Evolutionary conservation across 345 rosid species (phyloP).

Genomic region (Trapa incisa): DNA sequence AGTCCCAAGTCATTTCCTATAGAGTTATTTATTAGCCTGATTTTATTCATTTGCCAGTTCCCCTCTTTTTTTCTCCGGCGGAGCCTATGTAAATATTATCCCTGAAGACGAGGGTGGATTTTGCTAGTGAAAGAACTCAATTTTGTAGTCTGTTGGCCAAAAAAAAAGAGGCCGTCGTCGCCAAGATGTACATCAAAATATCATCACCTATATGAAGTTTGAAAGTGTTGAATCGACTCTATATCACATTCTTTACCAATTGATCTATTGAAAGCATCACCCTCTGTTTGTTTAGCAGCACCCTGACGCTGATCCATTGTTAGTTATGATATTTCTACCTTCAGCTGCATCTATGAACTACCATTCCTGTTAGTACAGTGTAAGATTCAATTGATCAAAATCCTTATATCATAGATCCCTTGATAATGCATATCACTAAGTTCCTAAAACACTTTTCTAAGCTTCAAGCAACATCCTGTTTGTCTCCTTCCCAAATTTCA

Average conservation of each 20-base stretch:
- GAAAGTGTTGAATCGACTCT: background rate
- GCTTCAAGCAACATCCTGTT: too few relatives aligned
- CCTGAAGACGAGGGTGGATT: background rate
- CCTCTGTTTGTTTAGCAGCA: background rate
- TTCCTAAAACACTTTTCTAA: too few relatives aligned
- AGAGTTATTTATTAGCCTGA: background rate
- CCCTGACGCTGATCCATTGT: background rate
- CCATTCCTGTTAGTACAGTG: background rate
- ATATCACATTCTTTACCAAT: background rate
- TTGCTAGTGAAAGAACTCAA: background rate
- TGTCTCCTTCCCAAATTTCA: too few relatives aligned
- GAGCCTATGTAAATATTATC: background rate
- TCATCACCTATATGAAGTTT: background rate
- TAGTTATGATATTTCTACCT: background rate
- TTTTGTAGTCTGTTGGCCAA: background rate
- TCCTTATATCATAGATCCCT: too few relatives aligned
- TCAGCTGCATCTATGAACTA: background rate
- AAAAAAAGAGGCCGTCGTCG: background rate
- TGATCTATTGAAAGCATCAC: too few relatives aligned
- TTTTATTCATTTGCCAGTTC: background rate
- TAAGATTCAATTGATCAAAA: too few relatives aligned
- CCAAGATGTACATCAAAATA: background rate
- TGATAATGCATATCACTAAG: too few relatives aligned
- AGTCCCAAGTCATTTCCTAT: background rate
- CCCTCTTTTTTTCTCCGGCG: background rate